Percentiles rank a stretch among this genome's conserved stretches.
Evolutionary conservation across 1,139 yeast species (phyloP).

Genomic region (Hanseniaspora uvarum): DNA sequence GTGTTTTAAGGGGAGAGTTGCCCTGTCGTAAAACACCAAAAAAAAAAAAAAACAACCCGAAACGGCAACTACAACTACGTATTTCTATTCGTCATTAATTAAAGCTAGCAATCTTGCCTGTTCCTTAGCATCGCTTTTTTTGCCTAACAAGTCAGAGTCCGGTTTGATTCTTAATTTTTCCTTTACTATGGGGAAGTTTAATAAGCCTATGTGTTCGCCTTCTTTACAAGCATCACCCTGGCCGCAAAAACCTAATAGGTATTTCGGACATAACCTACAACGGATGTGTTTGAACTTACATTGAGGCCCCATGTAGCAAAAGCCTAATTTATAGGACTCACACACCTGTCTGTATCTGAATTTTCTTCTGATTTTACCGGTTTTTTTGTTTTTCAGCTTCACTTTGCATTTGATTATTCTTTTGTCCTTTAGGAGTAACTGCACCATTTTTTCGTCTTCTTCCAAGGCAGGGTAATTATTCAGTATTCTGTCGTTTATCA

Average conservation of each 20-base stretch:
- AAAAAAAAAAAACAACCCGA: background rate
- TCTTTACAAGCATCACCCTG: conserved; percentile 28
- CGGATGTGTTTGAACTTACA: conserved; percentile 76
- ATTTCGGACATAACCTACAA: conserved; percentile 69
- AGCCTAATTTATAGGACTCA: conserved; percentile 72
- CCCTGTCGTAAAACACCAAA: too few relatives aligned
- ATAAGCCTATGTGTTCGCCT: conserved; percentile 26
- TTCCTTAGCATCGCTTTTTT: conserved; percentile 30
- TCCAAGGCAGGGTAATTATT: conserved; percentile 8
- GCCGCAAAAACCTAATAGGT: conserved; percentile 89
- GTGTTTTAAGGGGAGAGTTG: background rate
- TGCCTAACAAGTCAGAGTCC: conserved; percentile 31
- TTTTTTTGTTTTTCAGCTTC: conserved; percentile 8
- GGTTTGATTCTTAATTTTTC: conserved; percentile 27
- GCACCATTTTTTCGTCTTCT: conserved; percentile 4
- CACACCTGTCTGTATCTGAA: conserved; percentile 62
- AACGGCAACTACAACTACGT: too few relatives aligned
- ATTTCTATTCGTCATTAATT: conserved; percentile 27
- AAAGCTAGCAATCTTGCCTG: conserved; percentile 31
- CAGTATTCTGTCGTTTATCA: conserved; percentile 6
- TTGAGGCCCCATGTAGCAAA: conserved; percentile 84
- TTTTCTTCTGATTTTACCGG: conserved; percentile 25
- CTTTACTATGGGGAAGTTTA: conserved; percentile 22
- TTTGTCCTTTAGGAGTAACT: conserved; percentile 2
- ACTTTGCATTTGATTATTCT: conserved; percentile 13